These are phyloP conservation scores for Rhododendron vialii DNA, from an alignment of 148 eudicot genomes.

Conservation along the genomic window DNA sequence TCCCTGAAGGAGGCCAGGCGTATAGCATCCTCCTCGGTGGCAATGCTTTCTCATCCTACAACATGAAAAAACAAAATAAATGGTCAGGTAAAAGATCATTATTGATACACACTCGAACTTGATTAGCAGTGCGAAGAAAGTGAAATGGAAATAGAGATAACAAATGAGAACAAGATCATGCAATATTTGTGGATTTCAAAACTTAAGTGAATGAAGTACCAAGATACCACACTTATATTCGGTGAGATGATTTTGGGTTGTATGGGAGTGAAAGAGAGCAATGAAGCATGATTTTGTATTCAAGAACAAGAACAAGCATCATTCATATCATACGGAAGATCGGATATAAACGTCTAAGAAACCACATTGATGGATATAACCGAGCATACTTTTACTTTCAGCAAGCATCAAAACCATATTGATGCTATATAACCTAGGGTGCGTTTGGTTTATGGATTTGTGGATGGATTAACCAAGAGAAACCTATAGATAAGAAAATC, in stretches of 20 bases:
- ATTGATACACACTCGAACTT: neutral
- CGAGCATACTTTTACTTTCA: neutral
- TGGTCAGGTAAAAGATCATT: neutral
- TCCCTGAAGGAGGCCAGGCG: slow-evolving; percentile 30
- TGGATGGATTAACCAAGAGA: neutral
- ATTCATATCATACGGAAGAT: neutral
- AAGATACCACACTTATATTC: neutral
- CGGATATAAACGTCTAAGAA: neutral
- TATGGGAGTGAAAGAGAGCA: neutral
- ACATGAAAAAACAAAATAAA: neutral
- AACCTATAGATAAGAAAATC: neutral
- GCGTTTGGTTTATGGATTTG: neutral
- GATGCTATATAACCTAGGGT: neutral
- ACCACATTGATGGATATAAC: neutral
- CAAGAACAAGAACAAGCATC: neutral
- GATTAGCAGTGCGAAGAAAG: neutral
- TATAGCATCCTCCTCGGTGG: slow-evolving; percentile 23
- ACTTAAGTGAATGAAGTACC: neutral
- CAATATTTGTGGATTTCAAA: neutral
- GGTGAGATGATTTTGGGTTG: neutral
- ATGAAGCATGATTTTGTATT: neutral
- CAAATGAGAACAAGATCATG: neutral
- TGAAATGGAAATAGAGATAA: neutral
- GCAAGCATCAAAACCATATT: neutral
- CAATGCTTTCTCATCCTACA: slow-evolving; percentile 49